A percentile compares a stretch with the other conserved stretches of the same genome.
Conservation (phyloP, 495 filamentous ascomycete genomes). For the Pseudotulostoma volvatum region DNA sequence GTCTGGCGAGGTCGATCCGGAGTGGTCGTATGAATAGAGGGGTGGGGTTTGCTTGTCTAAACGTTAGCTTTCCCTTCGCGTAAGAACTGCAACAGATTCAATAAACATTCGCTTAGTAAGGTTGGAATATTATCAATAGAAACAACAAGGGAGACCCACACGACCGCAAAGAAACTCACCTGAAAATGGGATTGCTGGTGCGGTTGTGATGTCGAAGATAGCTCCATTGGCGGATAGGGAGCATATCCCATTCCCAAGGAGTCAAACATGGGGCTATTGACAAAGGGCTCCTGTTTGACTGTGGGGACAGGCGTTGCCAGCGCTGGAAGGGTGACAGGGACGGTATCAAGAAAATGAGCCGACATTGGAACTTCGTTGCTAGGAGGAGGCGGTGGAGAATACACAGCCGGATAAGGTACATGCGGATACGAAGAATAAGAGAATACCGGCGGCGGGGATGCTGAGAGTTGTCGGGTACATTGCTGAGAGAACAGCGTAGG, state of each 20-base stretch:
- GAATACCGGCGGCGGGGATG: constrained; percentile 57
- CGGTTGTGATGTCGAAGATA: constrained; percentile 28
- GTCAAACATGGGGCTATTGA: too few species aligned
- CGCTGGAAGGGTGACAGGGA: constrained; percentile 44
- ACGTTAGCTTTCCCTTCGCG: constrained; percentile 6
- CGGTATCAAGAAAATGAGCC: constrained; percentile 43
- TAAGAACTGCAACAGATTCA: too few species aligned
- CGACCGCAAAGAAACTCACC: constrained; percentile 14
- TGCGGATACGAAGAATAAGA: constrained; percentile 52
- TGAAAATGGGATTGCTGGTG: constrained; percentile 19
- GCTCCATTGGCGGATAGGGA: too few species aligned
- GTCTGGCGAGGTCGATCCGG: constrained; percentile 27
- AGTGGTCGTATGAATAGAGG: constrained; percentile 68
- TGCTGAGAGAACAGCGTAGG: constrained; percentile 47
- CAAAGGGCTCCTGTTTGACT: too few species aligned
- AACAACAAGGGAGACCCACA: constrained; percentile 5
- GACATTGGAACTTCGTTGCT: constrained; percentile 43
- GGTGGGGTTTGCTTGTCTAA: constrained; percentile 56
- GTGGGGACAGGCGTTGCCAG: too few species aligned
- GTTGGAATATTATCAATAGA: constrained; percentile 11
- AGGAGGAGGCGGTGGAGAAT: constrained; percentile 42
- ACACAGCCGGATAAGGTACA: constrained; percentile 36
- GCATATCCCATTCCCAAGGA: too few species aligned
- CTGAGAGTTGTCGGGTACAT: constrained; percentile 51
- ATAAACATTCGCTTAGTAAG: too few species aligned